These are phyloP conservation scores for Cyberlindnera xylosilytica DNA, from an alignment of 805 yeast species.

Conservation along the genomic window DNA sequence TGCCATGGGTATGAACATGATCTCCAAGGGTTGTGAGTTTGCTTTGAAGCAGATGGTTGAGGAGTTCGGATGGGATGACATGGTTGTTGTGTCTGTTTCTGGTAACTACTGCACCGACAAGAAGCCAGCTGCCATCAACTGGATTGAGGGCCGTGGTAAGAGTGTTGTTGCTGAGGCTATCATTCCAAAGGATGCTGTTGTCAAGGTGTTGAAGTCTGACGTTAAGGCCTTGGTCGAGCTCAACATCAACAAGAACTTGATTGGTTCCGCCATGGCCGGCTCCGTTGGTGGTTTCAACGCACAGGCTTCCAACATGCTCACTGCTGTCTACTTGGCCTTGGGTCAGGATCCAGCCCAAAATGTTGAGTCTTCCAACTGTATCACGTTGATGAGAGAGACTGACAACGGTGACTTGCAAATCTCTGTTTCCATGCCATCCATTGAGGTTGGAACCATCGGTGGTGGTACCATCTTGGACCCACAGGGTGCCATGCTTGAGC, in stretches of 20 bases:
- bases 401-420: constrained; percentile 77
- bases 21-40: constrained; percentile 94
- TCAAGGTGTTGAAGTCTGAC: constrained; percentile 81
- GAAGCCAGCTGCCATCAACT: constrained; percentile 96
- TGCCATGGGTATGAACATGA: constrained; percentile 99
- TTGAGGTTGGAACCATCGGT: constrained; percentile 98
- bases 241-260: constrained; percentile 82
- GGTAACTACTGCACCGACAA: constrained; percentile 98
- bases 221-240: constrained; percentile 90
- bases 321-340: constrained; percentile 90
- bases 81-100: constrained; percentile 88
- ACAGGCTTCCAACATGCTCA: constrained; percentile 94
- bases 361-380: constrained; percentile 96
- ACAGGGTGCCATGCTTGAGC: constrained; percentile 92
- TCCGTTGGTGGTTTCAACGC: constrained; percentile 98
- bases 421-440: constrained; percentile 98
- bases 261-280: constrained; percentile 99
- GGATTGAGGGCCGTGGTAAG: constrained; percentile 99
- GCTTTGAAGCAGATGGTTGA: constrained; percentile 81
- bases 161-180: constrained; percentile 95
- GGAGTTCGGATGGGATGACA: constrained; percentile 90
- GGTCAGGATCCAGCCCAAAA: constrained; percentile 99
- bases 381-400: constrained; percentile 85
- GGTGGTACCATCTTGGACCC: constrained; percentile 99
- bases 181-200: constrained; percentile 78